Percentiles rank a stretch among this genome's conserved stretches.
Evolutionary conservation across 805 yeast genomes (phyloP).

Genomic region (Starmerella kuoi): DNA sequence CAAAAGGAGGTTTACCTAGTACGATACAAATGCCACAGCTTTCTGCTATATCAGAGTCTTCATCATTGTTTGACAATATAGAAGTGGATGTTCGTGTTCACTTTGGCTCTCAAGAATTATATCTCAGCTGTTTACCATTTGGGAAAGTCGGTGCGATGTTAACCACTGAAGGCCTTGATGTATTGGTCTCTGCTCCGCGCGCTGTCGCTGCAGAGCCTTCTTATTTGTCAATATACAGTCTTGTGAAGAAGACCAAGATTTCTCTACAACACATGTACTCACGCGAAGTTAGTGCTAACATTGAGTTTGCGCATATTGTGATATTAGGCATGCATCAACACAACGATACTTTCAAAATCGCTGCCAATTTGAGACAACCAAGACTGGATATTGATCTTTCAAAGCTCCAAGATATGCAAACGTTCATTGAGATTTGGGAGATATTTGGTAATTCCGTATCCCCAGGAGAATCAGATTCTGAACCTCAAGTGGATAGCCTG

Average conservation of each 20-base stretch:
- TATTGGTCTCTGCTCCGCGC: constrained; percentile 36
- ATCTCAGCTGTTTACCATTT: constrained; percentile 82
- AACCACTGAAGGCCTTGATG: constrained; percentile 53
- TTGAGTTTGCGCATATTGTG: constrained; percentile 5
- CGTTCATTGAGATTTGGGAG: constrained; percentile 37
- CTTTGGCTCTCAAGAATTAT: constrained; percentile 60
- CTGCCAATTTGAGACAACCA: constrained; percentile 38
- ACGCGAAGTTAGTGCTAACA: constrained; percentile 63
- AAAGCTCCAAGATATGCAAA: constrained; percentile 74
- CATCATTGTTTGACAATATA: neutral
- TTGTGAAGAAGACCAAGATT: constrained; percentile 47
- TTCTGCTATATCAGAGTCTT: too few relatives aligned
- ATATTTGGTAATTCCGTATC: constrained; percentile 9
- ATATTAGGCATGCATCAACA: constrained; percentile 6
- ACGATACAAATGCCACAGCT: neutral
- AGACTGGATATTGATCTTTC: constrained; percentile 58
- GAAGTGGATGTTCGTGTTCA: constrained; percentile 29
- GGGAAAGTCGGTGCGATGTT: constrained; percentile 85
- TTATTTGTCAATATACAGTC: constrained; percentile 36
- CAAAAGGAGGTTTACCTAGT: too few relatives aligned
- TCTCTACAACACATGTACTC: constrained; percentile 85
- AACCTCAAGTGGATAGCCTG: constrained; percentile 4
- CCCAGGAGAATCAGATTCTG: constrained; percentile 1
- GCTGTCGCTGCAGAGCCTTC: constrained; percentile 15
- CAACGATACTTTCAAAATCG: constrained; percentile 25